Evolutionary conservation across 1,284 basidiomycete species (phyloP), one percentile per base, ranked within the genome.

Genomic region (Austroboletus niveus): DNA sequence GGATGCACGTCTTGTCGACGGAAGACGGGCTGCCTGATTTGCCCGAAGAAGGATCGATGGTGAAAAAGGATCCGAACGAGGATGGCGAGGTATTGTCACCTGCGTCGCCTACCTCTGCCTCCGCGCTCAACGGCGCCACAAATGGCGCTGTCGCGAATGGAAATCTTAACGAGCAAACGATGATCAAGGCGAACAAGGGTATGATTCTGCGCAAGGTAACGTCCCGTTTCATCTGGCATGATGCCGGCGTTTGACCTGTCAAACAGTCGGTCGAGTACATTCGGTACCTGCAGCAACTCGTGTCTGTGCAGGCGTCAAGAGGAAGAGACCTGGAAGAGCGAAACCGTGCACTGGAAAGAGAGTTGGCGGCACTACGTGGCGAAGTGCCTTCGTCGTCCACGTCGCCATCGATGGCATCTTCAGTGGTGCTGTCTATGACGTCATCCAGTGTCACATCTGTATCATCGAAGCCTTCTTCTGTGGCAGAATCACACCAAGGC

Each of bases 121-220:
- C 60, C 1, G n/a, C 45, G 9, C 41, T 44, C 30, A 39, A 48
- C 11, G 46, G 41, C 5, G 51, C 43, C 27, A 11, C 12, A 2
- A 66, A 42, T 8, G 51, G 47, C 20, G 30, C 32, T 10, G 8
- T 31, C 2, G 7, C 27, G 20, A 48, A 47, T 22, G 53, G 38
- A n/a, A 63, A 66, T 22, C 63, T 1, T 11, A 47, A 59, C n/a
- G 77, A 68, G 22, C 58, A 59, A 30, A 52, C 60, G 39, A 62
- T 59, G 27, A 69, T 89, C 45, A 93, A 93, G 66, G 91, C 91
- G 41, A 94, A 94, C 72, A 94, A 94, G 75, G 91, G 91, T 38
- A 89, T 93, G 82, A 92, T 94, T 48, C 70, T 94, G 38, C 72
- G 87, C 59, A 93, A 93, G 67, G 65, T 69, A 32, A 39, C 0